Percentiles rank a stretch among this genome's conserved stretches.
Conservation (phyloP, 1,139 yeast species). For the Suhomyces terraborum region DNA sequence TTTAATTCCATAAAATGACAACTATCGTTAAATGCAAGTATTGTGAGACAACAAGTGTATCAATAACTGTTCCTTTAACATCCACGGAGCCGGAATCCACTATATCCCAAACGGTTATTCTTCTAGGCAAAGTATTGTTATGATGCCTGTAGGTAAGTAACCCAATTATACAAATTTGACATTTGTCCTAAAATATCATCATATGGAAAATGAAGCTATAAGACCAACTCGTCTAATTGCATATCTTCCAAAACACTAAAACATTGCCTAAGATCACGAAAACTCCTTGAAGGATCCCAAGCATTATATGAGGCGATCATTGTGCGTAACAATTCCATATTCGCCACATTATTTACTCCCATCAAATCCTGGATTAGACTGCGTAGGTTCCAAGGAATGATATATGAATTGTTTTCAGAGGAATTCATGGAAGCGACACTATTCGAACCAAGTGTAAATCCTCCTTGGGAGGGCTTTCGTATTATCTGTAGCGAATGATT, state of each 20-base stretch:
- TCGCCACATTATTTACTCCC: slow-evolving; percentile 41
- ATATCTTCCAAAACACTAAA: slow-evolving; percentile 40
- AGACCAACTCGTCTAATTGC: slow-evolving; percentile 36
- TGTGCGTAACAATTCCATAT: slow-evolving; percentile 29
- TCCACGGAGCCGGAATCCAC: no score
- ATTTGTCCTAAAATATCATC: neutral
- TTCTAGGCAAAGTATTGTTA: no score
- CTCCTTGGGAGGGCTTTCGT: slow-evolving; percentile 1
- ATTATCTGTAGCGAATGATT: slow-evolving; percentile 9
- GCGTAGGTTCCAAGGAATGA: slow-evolving; percentile 44
- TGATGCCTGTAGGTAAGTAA: neutral
- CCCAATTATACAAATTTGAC: neutral
- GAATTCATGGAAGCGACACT: neutral
- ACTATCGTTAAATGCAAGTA: no score
- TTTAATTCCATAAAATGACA: no score
- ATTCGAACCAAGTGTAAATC: neutral
- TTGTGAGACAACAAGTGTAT: no score
- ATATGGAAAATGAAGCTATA: neutral
- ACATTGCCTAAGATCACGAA: slow-evolving; percentile 46
- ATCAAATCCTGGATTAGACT: slow-evolving; percentile 40
- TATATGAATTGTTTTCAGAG: slow-evolving; percentile 22
- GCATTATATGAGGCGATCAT: slow-evolving; percentile 34
- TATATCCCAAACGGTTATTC: no score
- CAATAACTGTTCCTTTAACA: no score
- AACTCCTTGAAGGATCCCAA: slow-evolving; percentile 44